Percentiles rank a stretch among this genome's conserved stretches.
phyloP scores from a whole-genome alignment of 768 basidiomycete genomes.

The Pholiota conissans region DNA sequence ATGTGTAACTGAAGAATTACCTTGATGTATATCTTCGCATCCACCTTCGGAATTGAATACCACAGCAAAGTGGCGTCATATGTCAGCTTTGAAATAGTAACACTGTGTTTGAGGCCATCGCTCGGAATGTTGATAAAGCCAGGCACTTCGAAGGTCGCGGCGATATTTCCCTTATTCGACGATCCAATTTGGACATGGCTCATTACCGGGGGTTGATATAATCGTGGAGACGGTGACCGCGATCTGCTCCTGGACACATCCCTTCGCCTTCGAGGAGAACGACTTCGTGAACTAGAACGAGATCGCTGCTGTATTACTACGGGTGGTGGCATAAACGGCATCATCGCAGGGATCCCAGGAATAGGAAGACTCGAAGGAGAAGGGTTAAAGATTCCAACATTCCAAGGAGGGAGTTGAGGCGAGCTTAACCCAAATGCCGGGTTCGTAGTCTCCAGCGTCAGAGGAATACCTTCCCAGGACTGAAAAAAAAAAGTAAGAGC shows the following conservation, averaged over 20 bases:
- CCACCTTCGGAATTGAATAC: constrained; percentile 32
- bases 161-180: constrained; percentile 24
- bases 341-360: too few relatives aligned
- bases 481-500: constrained; percentile 6
- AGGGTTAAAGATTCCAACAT: neutral
- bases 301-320: neutral
- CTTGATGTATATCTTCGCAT: constrained; percentile 28
- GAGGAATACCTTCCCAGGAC: constrained; percentile 35
- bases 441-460: constrained; percentile 32
- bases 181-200: constrained; percentile 1
- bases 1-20: constrained; percentile 14
- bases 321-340: neutral
- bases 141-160: constrained; percentile 30
- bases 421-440: constrained; percentile 1
- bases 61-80: constrained; percentile 31
- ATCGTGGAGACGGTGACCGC: neutral
- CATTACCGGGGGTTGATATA: neutral
- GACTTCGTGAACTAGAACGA: neutral
- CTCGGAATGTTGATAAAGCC: constrained; percentile 30
- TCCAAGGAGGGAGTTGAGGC: constrained; percentile 2
- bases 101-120: constrained; percentile 27
- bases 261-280: too few relatives aligned
- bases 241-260: too few relatives aligned
- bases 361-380: too few relatives aligned
- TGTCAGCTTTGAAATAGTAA: constrained; percentile 29